phyloP scores from a whole-genome alignment of 305 asterid genomes.

The Fraxinus nigra region DNA sequence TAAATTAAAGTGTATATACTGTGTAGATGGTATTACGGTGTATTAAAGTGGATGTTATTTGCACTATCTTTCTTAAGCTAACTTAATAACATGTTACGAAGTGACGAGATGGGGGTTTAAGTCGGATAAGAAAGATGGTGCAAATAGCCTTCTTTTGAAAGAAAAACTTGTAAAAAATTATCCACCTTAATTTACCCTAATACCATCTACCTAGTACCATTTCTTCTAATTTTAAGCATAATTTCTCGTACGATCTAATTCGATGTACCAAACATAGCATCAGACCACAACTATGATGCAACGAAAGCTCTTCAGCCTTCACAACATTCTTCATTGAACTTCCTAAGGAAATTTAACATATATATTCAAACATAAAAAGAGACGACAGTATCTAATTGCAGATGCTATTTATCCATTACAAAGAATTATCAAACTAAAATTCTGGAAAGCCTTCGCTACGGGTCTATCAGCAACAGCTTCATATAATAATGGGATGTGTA shows the following conservation, averaged over 20 bases:
- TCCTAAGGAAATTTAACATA: slow-evolving; percentile 7
- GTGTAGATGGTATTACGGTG: neutral
- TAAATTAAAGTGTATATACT: neutral
- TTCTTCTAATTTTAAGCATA: neutral
- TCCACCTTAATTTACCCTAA: neutral
- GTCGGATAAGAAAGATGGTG: neutral
- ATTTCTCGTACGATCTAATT: neutral
- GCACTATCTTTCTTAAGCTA: neutral
- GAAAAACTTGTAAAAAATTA: neutral
- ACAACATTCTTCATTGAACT: neutral
- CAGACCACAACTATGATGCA: neutral
- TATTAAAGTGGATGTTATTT: neutral
- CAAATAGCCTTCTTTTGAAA: neutral
- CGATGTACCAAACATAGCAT: neutral
- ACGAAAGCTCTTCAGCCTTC: slow-evolving; percentile 1
- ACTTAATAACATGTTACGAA: neutral
- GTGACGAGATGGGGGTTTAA: neutral
- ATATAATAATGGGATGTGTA: neutral
- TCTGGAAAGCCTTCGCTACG: neutral
- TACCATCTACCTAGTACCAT: neutral
- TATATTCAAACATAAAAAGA: neutral
- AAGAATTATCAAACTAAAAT: slow-evolving; percentile 19
- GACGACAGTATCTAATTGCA: neutral
- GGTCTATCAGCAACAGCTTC: slow-evolving; percentile 19
- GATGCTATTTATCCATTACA: slow-evolving; percentile 7